Evolutionary conservation across 805 yeast genomes (phyloP).

Genomic region (Blastobotrys chiropterorum): DNA sequence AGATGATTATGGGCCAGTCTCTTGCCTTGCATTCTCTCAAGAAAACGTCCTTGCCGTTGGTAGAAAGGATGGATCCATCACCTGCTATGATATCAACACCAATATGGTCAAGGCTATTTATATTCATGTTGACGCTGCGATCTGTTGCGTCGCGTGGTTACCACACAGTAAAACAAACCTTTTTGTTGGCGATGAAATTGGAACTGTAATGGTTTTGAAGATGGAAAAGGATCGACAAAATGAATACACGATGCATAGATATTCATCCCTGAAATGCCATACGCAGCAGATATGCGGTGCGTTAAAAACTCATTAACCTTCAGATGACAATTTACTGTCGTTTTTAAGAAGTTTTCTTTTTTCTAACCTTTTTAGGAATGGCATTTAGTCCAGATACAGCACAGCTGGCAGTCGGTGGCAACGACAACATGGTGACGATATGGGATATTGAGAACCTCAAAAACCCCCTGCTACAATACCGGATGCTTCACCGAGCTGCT

Average conservation of each 20-base stretch:
- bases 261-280: constrained; percentile 38
- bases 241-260: not conserved
- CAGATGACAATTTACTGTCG: no score
- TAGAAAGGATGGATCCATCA: constrained; percentile 16
- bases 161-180: constrained; percentile 36
- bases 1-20: constrained; percentile 4
- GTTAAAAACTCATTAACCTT: no score
- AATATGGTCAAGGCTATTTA: constrained; percentile 25
- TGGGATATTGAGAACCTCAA: constrained; percentile 54
- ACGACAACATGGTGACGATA: constrained; percentile 71
- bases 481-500: constrained; percentile 71
- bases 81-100: constrained; percentile 26
- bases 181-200: constrained; percentile 60
- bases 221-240: not conserved
- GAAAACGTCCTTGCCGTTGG: constrained; percentile 17
- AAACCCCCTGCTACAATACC: constrained; percentile 41
- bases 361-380: constrained; percentile 37
- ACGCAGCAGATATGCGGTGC: constrained; percentile 57
- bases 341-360: no score
- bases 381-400: constrained; percentile 48
- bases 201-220: constrained; percentile 38
- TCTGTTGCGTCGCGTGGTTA: constrained; percentile 57
- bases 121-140: constrained; percentile 35
- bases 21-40: constrained; percentile 11
- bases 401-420: constrained; percentile 75